Percentiles rank a stretch among this genome's conserved stretches.
These are phyloP conservation scores for Suaeda aralocaspica DNA, from an alignment of 148 eudicot genomes.

Conservation along the genomic window DNA sequence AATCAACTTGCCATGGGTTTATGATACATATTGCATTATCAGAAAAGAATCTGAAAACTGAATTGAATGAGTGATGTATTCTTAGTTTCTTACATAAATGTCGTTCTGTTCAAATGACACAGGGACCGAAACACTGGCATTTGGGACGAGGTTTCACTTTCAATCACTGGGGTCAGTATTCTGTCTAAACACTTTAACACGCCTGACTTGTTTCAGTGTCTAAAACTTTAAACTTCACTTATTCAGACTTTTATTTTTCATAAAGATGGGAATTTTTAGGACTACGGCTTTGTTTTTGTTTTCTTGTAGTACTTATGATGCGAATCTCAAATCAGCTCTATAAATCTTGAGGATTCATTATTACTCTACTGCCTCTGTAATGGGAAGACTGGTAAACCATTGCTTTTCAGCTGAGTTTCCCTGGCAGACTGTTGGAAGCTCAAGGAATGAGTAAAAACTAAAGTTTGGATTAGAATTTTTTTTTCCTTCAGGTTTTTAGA, in stretches of 20 bases:
- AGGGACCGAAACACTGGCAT: conserved; percentile 99
- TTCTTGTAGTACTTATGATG: not conserved
- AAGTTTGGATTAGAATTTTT: not conserved
- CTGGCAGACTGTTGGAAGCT: not conserved
- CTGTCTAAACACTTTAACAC: conserved; percentile 8
- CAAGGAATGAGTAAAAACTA: not conserved
- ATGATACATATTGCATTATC: not conserved
- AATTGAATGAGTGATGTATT: not conserved
- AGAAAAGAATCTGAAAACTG: not conserved
- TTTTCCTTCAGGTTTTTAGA: not conserved
- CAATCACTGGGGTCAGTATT: conserved; percentile 79
- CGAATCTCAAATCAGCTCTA: not conserved
- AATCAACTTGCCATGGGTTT: not conserved
- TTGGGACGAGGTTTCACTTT: conserved; percentile 96
- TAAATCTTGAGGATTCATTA: conserved; percentile 10
- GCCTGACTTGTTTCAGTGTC: not conserved
- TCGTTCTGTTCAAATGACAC: conserved; percentile 25
- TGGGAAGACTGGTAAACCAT: not conserved
- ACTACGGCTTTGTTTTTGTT: too few relatives aligned
- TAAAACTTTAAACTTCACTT: too few relatives aligned
- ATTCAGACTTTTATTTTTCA: too few relatives aligned
- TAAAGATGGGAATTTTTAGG: too few relatives aligned
- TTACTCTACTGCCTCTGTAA: not conserved
- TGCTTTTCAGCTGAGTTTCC: not conserved
- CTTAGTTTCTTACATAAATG: conserved; percentile 1